Base-by-base conservation (phyloP, 257 asterid genomes). In the Solanum ossicruentum region DNA sequence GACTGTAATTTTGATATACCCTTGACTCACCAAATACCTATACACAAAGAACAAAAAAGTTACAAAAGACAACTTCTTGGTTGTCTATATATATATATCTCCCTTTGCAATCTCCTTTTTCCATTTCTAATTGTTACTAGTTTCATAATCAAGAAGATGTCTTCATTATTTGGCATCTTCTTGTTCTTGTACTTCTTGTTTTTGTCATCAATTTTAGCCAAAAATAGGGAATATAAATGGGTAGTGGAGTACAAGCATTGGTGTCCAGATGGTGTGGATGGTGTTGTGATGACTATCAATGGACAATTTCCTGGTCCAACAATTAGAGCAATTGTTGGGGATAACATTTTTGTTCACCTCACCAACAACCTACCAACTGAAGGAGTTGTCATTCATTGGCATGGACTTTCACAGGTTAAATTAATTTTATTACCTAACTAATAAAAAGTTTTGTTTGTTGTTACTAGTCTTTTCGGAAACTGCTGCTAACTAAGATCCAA, bases 241-340 rank as follows among this genome's bases (percentile, higher is more conserved):
- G 89, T 78, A 17, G 97, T 94, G 49, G 93, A 87, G 60, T 92
- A 92, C 79, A 85, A 69, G 89, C 91, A 89, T 18, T 89, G 97
- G 97, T 87, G 92, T 28, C 98, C 99, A 5, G 99, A 94, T 80
- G 94, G 98, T 2, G 16, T 65, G 8, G 97, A 95, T 81, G 85
- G 90, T 18, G 86, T 90, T 11, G 95, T 91, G 8, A 87, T 95
- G 84, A 87, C 90, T 8, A 95, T 95, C 80, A 95, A 95, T 32
- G 97, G 97, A 66, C 92, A 88, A 84, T 94, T 92, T 65, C 98
- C 99, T 12, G 95, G 98, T 70, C 98, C 99, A 32, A 94, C 97
- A 0, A 93, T 95, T 32, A 89, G 92, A 66, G 99, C 95, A 20
- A 88, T 23, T 52, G 93, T 89, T 54, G 98, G 98, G 0, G 99